Conservation (phyloP, 2,329 filamentous ascomycete genomes). For the Calonectria henricotiae region DNA sequence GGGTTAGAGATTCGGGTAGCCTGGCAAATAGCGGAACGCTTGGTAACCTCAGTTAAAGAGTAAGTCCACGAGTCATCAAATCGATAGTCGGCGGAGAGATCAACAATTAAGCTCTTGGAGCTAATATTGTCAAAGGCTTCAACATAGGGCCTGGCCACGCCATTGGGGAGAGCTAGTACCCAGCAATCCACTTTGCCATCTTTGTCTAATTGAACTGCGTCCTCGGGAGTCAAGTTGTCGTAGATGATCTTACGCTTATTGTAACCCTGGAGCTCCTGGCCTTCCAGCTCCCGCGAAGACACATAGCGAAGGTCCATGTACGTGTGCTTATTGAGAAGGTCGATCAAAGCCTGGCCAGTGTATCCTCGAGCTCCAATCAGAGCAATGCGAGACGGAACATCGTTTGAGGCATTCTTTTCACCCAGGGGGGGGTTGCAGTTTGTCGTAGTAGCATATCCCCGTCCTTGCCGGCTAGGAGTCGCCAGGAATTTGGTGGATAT, state of each 20-base stretch:
- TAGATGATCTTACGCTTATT: constrained; percentile 93
- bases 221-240: constrained; percentile 90
- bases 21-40: constrained; percentile 82
- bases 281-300: constrained; percentile 92
- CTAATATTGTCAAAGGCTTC: constrained; percentile 80
- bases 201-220: constrained; percentile 88
- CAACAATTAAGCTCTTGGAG: constrained; percentile 88
- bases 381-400: constrained; percentile 83
- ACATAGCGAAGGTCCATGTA: constrained; percentile 93
- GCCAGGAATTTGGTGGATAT: not conserved
- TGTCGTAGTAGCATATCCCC: constrained; percentile 58
- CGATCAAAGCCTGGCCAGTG: constrained; percentile 92
- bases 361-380: constrained; percentile 95
- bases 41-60: constrained; percentile 77
- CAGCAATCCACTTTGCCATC: constrained; percentile 92
- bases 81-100: constrained; percentile 96
- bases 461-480: not conserved
- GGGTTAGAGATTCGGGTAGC: constrained; percentile 87
- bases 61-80: constrained; percentile 79
- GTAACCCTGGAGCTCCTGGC: constrained; percentile 91
- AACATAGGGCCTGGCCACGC: constrained; percentile 93
- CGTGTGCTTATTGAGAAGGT: constrained; percentile 88
- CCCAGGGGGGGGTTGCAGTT: constrained; percentile 92
- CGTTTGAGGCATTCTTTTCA: constrained; percentile 89
- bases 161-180: constrained; percentile 98